These are phyloP conservation scores for Phytophthora sp. DNA, from an alignment of 352 stramenopile species.

Conservation along the genomic window DNA sequence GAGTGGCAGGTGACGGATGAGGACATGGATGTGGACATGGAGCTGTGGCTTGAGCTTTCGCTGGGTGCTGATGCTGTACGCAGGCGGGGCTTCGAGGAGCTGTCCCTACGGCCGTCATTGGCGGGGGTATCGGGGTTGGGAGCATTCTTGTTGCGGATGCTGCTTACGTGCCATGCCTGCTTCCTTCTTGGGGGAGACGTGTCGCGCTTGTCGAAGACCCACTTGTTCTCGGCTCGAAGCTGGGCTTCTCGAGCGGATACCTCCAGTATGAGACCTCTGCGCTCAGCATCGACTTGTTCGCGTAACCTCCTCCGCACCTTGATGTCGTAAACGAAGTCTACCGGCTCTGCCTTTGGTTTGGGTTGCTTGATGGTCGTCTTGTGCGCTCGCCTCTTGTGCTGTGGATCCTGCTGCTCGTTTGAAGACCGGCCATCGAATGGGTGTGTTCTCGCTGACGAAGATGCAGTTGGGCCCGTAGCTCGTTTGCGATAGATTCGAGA, in stretches of 20 bases:
- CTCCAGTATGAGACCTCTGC: conserved; percentile 36
- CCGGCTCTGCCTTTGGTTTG: conserved; percentile 15
- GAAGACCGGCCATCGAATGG: neutral
- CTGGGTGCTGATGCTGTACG: neutral
- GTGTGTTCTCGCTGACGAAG: conserved; percentile 17
- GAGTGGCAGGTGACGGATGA: conserved; percentile 31
- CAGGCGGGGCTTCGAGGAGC: neutral
- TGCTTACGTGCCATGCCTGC: conserved; percentile 22
- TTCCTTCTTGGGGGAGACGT: conserved; percentile 10
- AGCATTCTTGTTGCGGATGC: conserved; percentile 4
- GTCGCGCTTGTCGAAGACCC: conserved; percentile 41
- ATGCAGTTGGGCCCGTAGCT: conserved; percentile 18
- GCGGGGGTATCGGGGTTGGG: too few relatives aligned
- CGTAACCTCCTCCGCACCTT: conserved; percentile 55
- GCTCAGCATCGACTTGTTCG: conserved; percentile 63
- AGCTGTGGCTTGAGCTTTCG: conserved; percentile 3
- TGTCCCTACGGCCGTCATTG: too few relatives aligned
- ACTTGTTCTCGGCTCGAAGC: conserved; percentile 54
- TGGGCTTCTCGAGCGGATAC: conserved; percentile 42
- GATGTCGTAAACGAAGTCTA: conserved; percentile 84
- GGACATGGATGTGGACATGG: neutral
- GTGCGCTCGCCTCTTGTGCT: conserved; percentile 8
- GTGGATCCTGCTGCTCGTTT: conserved; percentile 6
- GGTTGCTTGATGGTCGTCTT: neutral
- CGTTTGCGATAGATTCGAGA: conserved; percentile 46